phyloP scores from a whole-genome alignment of 1,284 basidiomycete species.

The Marasmius fiardii region DNA sequence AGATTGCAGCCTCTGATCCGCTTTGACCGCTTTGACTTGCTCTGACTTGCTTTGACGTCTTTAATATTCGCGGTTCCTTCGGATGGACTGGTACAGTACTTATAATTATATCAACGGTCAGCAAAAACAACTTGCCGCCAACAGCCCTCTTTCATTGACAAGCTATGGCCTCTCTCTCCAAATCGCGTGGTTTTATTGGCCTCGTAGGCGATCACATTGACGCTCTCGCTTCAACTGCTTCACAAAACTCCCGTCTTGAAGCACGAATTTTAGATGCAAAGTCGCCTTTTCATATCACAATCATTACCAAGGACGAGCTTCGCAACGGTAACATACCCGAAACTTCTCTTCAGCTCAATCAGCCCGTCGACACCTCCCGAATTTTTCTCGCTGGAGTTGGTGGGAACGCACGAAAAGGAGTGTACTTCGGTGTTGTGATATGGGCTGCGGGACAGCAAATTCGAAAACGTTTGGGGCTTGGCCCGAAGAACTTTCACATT shows the following conservation, averaged over 20 bases:
- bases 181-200: conserved; percentile 4
- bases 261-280: conserved; percentile 2
- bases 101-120: no score
- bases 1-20: no score
- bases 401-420: conserved; percentile 27
- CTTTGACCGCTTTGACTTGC: no score
- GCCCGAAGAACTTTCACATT: conserved; percentile 53
- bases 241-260: background rate
- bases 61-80: no score
- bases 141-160: background rate
- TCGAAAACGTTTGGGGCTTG: conserved; percentile 44
- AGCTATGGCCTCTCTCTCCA: conserved; percentile 6
- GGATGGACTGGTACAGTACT: no score
- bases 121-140: no score
- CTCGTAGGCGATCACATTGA: conserved; percentile 5
- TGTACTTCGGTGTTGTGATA: conserved; percentile 48
- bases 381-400: conserved; percentile 38
- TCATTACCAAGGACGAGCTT: conserved; percentile 35
- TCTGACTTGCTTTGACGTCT: no score
- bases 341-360: conserved; percentile 4
- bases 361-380: conserved; percentile 22
- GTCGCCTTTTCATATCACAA: conserved; percentile 37
- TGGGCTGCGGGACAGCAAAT: conserved; percentile 52
- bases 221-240: background rate
- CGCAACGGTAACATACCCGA: conserved; percentile 16